A percentile compares a stretch with the other conserved stretches of the same genome.
Conservation (phyloP, 1,284 basidiomycete genomes). For the Cutaneotrichosporon cavernicola region DNA sequence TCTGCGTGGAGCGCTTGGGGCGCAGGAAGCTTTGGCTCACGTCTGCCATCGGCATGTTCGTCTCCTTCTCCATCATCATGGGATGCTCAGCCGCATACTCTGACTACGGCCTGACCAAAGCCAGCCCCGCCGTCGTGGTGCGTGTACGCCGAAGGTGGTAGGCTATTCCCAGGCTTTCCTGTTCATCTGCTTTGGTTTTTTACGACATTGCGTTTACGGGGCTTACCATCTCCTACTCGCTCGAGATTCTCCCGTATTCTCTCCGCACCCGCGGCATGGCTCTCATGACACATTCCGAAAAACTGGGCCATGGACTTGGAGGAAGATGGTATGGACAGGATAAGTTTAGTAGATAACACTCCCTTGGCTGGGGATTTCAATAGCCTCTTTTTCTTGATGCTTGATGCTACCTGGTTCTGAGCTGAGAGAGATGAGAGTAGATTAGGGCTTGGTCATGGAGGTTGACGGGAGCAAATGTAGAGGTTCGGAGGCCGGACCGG, state of each 20-base stretch:
- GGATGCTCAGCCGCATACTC: conserved; percentile 26
- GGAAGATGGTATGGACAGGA: not conserved
- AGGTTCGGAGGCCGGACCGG: not conserved
- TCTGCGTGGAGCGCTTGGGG: conserved; percentile 28
- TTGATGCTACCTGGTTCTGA: not conserved
- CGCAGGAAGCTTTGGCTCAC: conserved; percentile 31
- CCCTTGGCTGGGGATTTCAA: not conserved
- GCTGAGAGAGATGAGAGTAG: not conserved
- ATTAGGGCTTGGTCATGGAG: not conserved
- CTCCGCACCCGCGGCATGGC: conserved; percentile 23
- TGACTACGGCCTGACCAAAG: conserved; percentile 19
- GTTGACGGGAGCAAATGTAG: not conserved
- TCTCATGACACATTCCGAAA: conserved; percentile 1
- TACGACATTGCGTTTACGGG: conserved; percentile 18
- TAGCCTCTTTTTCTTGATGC: too few species aligned
- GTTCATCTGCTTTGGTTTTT: conserved; percentile 31
- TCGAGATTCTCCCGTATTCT: conserved; percentile 30
- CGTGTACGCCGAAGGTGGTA: not conserved
- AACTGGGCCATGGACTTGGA: too few species aligned
- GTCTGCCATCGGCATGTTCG: conserved; percentile 24
- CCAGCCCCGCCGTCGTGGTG: conserved; percentile 28
- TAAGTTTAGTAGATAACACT: not conserved
- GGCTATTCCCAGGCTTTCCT: conserved; percentile 15
- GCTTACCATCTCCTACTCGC: conserved; percentile 24
- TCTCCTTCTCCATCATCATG: conserved; percentile 26